These are phyloP conservation scores for Metarhizium rileyi DNA, from an alignment of 2,329 filamentous ascomycete species.

Conservation along the genomic window DNA sequence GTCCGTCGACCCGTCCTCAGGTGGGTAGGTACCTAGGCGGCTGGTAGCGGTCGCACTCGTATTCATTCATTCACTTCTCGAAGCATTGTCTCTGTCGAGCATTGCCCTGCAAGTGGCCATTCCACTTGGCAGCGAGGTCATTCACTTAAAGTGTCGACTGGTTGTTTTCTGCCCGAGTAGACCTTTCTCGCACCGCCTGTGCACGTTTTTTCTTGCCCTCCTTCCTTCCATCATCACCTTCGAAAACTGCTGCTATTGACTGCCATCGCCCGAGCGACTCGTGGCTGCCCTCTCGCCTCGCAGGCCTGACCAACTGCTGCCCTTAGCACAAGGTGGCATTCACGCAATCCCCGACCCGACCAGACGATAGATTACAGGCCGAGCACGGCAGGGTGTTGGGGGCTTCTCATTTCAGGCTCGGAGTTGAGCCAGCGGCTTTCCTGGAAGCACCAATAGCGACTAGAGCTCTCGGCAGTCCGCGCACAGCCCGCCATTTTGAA, in stretches of 20 bases:
- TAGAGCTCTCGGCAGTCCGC: not conserved
- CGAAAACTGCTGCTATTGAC: not conserved
- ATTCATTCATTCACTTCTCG: not conserved
- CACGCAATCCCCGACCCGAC: not conserved
- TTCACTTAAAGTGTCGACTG: not conserved
- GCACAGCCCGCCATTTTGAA: not conserved
- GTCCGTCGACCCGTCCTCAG: too few relatives aligned
- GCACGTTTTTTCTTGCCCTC: not conserved
- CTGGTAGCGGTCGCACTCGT: too few relatives aligned
- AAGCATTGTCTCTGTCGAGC: not conserved
- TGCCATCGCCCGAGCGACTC: not conserved
- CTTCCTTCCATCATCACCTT: not conserved
- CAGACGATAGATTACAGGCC: not conserved
- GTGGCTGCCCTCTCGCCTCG: not conserved
- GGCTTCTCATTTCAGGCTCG: not conserved
- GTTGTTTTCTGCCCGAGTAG: not conserved
- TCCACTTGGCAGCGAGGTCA: not conserved
- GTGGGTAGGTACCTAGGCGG: too few relatives aligned
- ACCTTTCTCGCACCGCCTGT: not conserved
- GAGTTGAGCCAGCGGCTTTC: not conserved
- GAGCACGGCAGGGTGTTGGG: not conserved
- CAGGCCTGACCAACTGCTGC: not conserved
- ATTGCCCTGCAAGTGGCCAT: constrained; percentile 1
- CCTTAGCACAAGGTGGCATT: not conserved
- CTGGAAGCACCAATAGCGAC: constrained; percentile 2